phyloP scores from a whole-genome alignment of 2,329 filamentous ascomycete genomes.

The Fusarium sulawesiense region DNA sequence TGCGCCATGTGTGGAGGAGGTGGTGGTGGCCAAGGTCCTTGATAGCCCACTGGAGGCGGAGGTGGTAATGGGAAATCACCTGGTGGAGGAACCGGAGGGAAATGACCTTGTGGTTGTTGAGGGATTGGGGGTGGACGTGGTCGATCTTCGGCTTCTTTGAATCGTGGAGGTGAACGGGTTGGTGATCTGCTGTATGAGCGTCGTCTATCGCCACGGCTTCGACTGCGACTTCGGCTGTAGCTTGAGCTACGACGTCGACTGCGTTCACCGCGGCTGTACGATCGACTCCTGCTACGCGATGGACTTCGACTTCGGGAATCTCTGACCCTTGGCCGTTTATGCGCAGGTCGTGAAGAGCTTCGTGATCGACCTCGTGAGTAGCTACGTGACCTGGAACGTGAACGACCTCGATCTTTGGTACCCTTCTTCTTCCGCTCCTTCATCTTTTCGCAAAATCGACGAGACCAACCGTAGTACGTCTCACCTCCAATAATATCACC shows the following conservation, averaged over 20 bases:
- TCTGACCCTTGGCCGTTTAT: constrained; percentile 47
- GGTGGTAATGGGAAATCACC: constrained; percentile 13
- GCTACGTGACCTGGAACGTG: constrained; percentile 49
- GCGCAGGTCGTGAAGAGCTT: constrained; percentile 48
- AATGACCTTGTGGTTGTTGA: constrained; percentile 38
- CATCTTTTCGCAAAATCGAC: constrained; percentile 83
- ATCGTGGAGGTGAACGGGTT: constrained; percentile 39
- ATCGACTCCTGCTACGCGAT: constrained; percentile 46
- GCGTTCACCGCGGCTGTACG: constrained; percentile 44
- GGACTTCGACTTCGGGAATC: constrained; percentile 40
- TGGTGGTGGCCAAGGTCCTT: constrained; percentile 58
- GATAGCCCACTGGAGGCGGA: constrained; percentile 51
- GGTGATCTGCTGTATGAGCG: constrained; percentile 45
- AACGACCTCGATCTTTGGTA: constrained; percentile 48
- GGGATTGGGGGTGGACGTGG: constrained; percentile 43
- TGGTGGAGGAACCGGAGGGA: constrained; percentile 36
- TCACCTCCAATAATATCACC: constrained; percentile 73
- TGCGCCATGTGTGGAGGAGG: constrained; percentile 45
- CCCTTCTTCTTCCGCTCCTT: constrained; percentile 63
- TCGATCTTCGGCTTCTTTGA: constrained; percentile 5
- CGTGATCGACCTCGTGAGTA: constrained; percentile 47
- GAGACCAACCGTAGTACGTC: constrained; percentile 91
- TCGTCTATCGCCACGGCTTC: constrained; percentile 30
- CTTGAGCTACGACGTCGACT: constrained; percentile 40
- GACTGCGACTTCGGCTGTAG: constrained; percentile 51